Conservation (phyloP, 1,284 basidiomycete genomes). For the Rhodotorula glutinis region DNA sequence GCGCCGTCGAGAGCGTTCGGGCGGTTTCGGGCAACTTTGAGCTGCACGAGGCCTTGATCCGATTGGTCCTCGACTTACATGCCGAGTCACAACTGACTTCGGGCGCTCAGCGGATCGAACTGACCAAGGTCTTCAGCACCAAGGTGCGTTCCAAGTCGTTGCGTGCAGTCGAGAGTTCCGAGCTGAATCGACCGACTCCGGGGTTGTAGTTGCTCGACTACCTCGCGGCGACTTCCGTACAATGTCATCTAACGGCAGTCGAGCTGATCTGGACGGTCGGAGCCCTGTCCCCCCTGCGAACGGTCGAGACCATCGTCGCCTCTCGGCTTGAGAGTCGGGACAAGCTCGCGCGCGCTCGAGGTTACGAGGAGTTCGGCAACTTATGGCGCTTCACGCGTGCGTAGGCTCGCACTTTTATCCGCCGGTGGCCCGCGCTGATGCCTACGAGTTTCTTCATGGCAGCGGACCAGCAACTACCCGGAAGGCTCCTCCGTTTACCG, state of each 20-base stretch:
- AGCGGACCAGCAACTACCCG: slow-evolving; percentile 80
- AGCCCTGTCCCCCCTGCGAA: slow-evolving; percentile 58
- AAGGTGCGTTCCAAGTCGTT: too few species aligned
- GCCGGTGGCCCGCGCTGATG: too few species aligned
- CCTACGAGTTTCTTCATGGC: too few species aligned
- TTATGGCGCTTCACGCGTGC: slow-evolving; percentile 84
- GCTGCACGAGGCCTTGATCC: slow-evolving; percentile 63
- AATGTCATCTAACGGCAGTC: slow-evolving; percentile 78
- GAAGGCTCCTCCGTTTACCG: slow-evolving; percentile 74
- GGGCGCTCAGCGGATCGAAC: slow-evolving; percentile 44
- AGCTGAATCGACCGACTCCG: background rate
- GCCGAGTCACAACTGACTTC: slow-evolving; percentile 46
- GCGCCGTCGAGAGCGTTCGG: background rate
- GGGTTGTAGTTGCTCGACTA: slow-evolving; percentile 65
- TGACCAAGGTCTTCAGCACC: too few species aligned
- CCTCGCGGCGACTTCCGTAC: slow-evolving; percentile 62
- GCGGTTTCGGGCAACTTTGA: slow-evolving; percentile 57
- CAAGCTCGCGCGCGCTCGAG: slow-evolving; percentile 49
- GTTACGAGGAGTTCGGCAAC: slow-evolving; percentile 84
- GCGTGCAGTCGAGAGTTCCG: too few species aligned
- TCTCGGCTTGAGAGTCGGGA: slow-evolving; percentile 60
- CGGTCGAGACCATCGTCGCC: slow-evolving; percentile 73
- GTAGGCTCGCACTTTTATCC: slow-evolving; percentile 1
- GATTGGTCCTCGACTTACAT: slow-evolving; percentile 54
- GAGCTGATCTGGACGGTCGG: slow-evolving; percentile 84